Conservation (phyloP, 495 filamentous ascomycete species). For the Annulohypoxylon nitens region DNA sequence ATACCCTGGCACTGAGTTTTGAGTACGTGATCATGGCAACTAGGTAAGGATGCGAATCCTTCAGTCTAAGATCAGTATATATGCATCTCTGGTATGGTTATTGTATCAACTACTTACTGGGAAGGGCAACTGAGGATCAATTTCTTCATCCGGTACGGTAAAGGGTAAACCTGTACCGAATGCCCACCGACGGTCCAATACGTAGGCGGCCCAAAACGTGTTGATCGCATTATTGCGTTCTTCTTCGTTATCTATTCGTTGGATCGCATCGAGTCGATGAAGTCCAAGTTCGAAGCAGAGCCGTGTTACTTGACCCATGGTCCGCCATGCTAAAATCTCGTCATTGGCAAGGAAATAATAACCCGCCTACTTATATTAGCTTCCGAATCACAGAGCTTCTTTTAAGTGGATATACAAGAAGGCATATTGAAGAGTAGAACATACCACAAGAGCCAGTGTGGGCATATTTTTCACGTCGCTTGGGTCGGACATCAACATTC, state of each 20-base stretch:
- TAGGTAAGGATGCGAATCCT: slow-evolving; percentile 79
- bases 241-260: slow-evolving; percentile 72
- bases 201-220: slow-evolving; percentile 85
- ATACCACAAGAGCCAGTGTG: slow-evolving; percentile 74
- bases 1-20: slow-evolving; percentile 81
- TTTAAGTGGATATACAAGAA: not conserved
- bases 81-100: not conserved
- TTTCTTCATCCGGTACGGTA: slow-evolving; percentile 83
- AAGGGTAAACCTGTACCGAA: slow-evolving; percentile 86
- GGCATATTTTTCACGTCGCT: slow-evolving; percentile 77
- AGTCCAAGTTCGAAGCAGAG: slow-evolving; percentile 85
- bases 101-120: slow-evolving; percentile 68
- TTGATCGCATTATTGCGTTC: slow-evolving; percentile 72
- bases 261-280: slow-evolving; percentile 78
- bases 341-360: slow-evolving; percentile 88
- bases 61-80: slow-evolving; percentile 40
- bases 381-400: not conserved
- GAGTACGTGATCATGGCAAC: slow-evolving; percentile 84
- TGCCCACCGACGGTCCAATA: slow-evolving; percentile 84
- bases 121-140: slow-evolving; percentile 80
- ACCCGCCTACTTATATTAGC: slow-evolving; percentile 66
- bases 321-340: slow-evolving; percentile 82
- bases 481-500: slow-evolving; percentile 73
- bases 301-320: slow-evolving; percentile 79
- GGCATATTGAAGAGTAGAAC: slow-evolving; percentile 54